phyloP scores from a whole-genome alignment of 2,329 filamentous ascomycete genomes.

The Aspergillus pseudoglaucus region DNA sequence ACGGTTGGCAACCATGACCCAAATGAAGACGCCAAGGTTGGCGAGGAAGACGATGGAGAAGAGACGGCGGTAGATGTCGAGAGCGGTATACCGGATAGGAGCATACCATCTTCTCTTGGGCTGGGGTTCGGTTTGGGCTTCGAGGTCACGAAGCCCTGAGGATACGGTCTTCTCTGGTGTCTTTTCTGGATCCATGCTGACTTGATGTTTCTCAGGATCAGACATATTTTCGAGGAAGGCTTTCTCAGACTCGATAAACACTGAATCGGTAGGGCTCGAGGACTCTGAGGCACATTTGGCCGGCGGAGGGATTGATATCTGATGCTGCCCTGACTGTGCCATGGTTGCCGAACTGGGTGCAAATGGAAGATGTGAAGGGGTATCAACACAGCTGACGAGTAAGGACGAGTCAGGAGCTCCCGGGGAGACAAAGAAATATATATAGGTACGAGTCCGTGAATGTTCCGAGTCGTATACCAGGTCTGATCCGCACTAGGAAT shows the following conservation, averaged over 20 bases:
- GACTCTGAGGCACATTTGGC: conserved; percentile 10
- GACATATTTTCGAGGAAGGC: conserved; percentile 8
- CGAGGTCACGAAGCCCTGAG: conserved; percentile 17
- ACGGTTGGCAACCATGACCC: conserved; percentile 28
- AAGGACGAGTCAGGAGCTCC: too few relatives aligned
- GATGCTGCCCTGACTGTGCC: conserved; percentile 10
- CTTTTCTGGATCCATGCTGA: not conserved
- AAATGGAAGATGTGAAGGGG: too few relatives aligned
- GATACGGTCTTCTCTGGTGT: not conserved
- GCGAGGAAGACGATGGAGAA: conserved; percentile 36
- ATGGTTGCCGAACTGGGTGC: conserved; percentile 5
- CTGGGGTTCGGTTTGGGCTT: conserved; percentile 18
- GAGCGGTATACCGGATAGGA: conserved; percentile 29
- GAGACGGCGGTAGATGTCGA: conserved; percentile 39
- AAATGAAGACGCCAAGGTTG: conserved; percentile 34
- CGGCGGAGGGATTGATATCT: conserved; percentile 11
- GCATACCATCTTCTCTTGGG: conserved; percentile 20
- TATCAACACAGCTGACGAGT: too few relatives aligned
- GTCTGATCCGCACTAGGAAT: too few relatives aligned
- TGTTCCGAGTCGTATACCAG: too few relatives aligned
- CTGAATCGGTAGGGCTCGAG: conserved; percentile 12
- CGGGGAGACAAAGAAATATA: too few relatives aligned
- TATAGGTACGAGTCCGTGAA: too few relatives aligned
- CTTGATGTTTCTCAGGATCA: not conserved
- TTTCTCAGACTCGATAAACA: conserved; percentile 14